phyloP scores from a whole-genome alignment of 2,329 filamentous ascomycete species.

The Herpotrichia juniperi region DNA sequence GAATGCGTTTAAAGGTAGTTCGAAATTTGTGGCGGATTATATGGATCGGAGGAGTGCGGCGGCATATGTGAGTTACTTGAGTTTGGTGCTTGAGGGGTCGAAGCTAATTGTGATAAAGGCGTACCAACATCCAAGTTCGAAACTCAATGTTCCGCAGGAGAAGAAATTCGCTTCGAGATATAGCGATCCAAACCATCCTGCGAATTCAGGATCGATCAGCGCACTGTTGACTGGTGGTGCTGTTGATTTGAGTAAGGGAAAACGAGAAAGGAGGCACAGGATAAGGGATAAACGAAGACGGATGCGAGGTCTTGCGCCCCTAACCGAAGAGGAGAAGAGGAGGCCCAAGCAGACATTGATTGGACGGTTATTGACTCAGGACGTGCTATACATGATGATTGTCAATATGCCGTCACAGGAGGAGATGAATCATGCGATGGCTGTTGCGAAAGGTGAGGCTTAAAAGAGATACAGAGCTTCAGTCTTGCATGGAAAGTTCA shows the following conservation, averaged over 20 bases:
- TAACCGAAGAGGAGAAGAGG: slow-evolving; percentile 3
- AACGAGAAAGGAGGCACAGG: not conserved
- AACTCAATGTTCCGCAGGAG: slow-evolving; percentile 13
- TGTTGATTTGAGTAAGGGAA: not conserved
- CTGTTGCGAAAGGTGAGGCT: not conserved
- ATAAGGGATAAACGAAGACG: not conserved
- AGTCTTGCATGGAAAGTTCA: too few species aligned
- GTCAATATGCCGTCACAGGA: slow-evolving; percentile 7
- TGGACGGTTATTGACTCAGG: slow-evolving; percentile 1
- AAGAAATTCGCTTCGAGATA: slow-evolving; percentile 53
- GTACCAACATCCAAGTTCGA: slow-evolving; percentile 47
- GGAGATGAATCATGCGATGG: slow-evolving; percentile 2
- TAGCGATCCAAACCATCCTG: slow-evolving; percentile 58
- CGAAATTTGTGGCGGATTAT: slow-evolving; percentile 53
- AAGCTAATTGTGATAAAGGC: slow-evolving; percentile 18
- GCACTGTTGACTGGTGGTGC: slow-evolving; percentile 13
- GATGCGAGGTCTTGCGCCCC: not conserved
- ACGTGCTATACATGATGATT: slow-evolving; percentile 10
- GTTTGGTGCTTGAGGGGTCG: not conserved
- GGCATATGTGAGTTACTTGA: slow-evolving; percentile 45
- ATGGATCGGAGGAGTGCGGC: slow-evolving; percentile 36
- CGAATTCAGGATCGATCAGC: slow-evolving; percentile 47
- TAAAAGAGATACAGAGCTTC: not conserved
- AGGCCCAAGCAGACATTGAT: slow-evolving; percentile 1
- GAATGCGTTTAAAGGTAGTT: slow-evolving; percentile 33